phyloP scores from a whole-genome alignment of 1,284 basidiomycete genomes.

The Farysia itapuensis region DNA sequence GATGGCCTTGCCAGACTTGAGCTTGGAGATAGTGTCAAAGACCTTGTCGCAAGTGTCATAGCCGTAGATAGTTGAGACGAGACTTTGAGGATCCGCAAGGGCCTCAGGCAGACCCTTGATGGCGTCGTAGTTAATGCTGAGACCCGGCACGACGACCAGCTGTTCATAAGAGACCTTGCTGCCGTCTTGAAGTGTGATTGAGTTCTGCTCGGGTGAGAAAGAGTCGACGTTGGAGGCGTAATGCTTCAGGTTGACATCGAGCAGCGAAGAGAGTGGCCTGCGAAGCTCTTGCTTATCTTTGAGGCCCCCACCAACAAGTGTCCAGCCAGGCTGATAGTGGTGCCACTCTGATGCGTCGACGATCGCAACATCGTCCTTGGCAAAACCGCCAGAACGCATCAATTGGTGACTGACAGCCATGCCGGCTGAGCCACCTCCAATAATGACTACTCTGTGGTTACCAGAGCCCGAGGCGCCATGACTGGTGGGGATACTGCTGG shows the following conservation, averaged over 20 bases:
- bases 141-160: constrained; percentile 83
- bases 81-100: constrained; percentile 72
- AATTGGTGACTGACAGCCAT: constrained; percentile 63
- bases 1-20: constrained; percentile 78
- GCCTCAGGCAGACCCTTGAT: constrained; percentile 79
- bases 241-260: constrained; percentile 68
- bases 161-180: constrained; percentile 76
- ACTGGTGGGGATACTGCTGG: constrained; percentile 14
- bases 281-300: constrained; percentile 70
- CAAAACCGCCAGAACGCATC: constrained; percentile 62
- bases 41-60: constrained; percentile 52
- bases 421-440: constrained; percentile 61
- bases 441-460: constrained; percentile 57
- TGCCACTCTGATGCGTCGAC: constrained; percentile 49
- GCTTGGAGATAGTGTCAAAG: constrained; percentile 63
- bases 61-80: constrained; percentile 90
- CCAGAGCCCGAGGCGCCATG: constrained; percentile 29
- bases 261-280: constrained; percentile 65
- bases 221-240: constrained; percentile 74
- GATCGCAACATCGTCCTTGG: constrained; percentile 45
- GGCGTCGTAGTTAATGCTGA: constrained; percentile 74
- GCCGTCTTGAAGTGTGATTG: constrained; percentile 72
- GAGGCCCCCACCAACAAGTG: constrained; percentile 85
- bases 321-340: constrained; percentile 67
- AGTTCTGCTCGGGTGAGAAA: constrained; percentile 74